Evolutionary conservation across 495 filamentous ascomycete genomes (phyloP).

Genomic region (Penicillium chermesinum): DNA sequence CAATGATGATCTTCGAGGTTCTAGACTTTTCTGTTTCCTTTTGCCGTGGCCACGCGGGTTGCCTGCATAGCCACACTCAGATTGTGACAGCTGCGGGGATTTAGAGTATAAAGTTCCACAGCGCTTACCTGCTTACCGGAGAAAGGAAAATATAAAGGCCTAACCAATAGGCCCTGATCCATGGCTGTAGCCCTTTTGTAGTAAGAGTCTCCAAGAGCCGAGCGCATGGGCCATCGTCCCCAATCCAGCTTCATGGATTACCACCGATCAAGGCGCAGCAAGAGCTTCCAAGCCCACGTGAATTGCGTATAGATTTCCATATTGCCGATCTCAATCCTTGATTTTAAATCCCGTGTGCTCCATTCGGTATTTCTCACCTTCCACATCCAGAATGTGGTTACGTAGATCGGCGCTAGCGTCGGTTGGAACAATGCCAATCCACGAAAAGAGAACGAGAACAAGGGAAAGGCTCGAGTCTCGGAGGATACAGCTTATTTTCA

Average conservation of each 20-base stretch:
- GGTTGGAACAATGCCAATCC: neutral
- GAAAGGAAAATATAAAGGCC: too few relatives aligned
- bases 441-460: neutral
- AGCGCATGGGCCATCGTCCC: neutral
- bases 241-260: neutral
- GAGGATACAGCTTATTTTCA: neutral
- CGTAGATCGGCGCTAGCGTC: neutral
- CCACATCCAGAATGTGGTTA: constrained; percentile 1
- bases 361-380: constrained; percentile 2
- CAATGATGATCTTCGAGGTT: too few relatives aligned
- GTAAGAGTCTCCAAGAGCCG: neutral
- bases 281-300: neutral
- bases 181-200: neutral
- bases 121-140: too few relatives aligned
- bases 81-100: neutral
- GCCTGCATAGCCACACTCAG: neutral
- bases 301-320: neutral
- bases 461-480: neutral
- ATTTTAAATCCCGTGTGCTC: constrained; percentile 1
- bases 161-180: neutral
- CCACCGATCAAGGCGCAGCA: neutral
- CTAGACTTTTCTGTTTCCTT: too few relatives aligned
- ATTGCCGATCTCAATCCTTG: neutral
- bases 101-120: neutral
- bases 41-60: neutral